Base-by-base conservation (phyloP, 352 stramenopile genomes). In the Globisporangium okanoganense region DNA sequence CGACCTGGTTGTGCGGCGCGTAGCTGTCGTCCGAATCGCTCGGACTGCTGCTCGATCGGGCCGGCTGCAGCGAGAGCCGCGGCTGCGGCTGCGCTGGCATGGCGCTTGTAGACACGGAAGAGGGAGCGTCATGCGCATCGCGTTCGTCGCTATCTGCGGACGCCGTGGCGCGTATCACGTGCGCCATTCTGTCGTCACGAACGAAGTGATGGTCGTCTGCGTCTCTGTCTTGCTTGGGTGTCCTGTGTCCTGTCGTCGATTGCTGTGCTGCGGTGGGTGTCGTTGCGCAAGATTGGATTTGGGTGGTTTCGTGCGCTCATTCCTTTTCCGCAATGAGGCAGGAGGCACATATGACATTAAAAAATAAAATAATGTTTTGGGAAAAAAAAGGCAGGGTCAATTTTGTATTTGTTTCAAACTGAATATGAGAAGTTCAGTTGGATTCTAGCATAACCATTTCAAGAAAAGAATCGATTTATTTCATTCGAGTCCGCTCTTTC, bases 1-100 rank as follows among this genome's bases (percentile, higher is more conserved):
- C 79, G 25, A 92, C 68, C 38, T 81, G 75, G 63, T 85, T 83
- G 33, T 77, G 58, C 45, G 60, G 29, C 16, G 44, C 22, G 10
- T 36, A 40, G 9, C 44, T 45, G 16, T 67, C 64, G 25, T 70
- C 58, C 1, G 43, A 56, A 22, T 68, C 62, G 24, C 58, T 61
- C 36, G 61, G 40, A 40, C 49, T 61, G 29, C 58, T 56, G 47
- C 36, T 62, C n/a, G 61, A 66, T 2, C 20, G 45, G 5, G 53
- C 57, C 25, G 54, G 33, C 22, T 58, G 61, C 14, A 66, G 61
- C 44, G 54, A 52, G 13, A 54, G 36, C 16, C 61, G 44, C 27
- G 33, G 43, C 2, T 45, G 52, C 4, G 53, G 22, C 29, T 33
- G 29, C 27, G 48, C 5, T 1, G 33, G 18, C 7, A 12, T 36